Conservation (phyloP, 2,329 filamentous ascomycete species). For the Didymosphaeria variabile region DNA sequence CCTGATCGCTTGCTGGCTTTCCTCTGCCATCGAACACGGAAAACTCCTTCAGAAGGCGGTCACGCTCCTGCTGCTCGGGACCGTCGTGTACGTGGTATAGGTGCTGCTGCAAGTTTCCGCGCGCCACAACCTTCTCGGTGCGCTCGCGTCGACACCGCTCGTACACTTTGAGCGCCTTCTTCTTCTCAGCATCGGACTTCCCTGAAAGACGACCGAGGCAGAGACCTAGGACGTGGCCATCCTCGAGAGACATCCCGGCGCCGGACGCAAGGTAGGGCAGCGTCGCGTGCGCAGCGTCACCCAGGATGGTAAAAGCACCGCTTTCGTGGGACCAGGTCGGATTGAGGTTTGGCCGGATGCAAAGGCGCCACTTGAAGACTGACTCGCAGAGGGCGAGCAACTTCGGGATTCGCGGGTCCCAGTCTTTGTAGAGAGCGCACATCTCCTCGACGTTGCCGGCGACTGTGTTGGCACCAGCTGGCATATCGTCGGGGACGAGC, state of each 20-base stretch:
- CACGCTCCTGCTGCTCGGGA: constrained; percentile 63
- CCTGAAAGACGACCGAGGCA: constrained; percentile 60
- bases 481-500: constrained; percentile 61
- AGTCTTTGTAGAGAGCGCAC: constrained; percentile 63
- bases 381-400: constrained; percentile 65
- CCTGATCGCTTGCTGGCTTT: constrained; percentile 24
- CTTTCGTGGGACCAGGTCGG: constrained; percentile 65
- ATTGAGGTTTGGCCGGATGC: constrained; percentile 64
- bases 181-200: constrained; percentile 47
- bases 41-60: constrained; percentile 47
- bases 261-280: constrained; percentile 68
- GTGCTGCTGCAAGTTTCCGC: constrained; percentile 69
- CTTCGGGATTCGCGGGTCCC: constrained; percentile 66
- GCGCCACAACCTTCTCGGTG: constrained; percentile 67
- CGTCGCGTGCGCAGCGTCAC: constrained; percentile 71
- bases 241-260: constrained; percentile 69
- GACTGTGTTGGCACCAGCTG: constrained; percentile 54
- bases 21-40: constrained; percentile 40
- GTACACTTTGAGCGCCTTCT: constrained; percentile 58
- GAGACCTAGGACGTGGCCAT: constrained; percentile 66
- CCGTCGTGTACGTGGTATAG: constrained; percentile 71
- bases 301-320: constrained; percentile 67
- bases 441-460: constrained; percentile 64
- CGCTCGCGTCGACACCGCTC: constrained; percentile 66
- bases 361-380: constrained; percentile 69